Evolutionary conservation across 2,329 filamentous ascomycete species (phyloP).

Genomic region (Fragosphaeria purpurea): DNA sequence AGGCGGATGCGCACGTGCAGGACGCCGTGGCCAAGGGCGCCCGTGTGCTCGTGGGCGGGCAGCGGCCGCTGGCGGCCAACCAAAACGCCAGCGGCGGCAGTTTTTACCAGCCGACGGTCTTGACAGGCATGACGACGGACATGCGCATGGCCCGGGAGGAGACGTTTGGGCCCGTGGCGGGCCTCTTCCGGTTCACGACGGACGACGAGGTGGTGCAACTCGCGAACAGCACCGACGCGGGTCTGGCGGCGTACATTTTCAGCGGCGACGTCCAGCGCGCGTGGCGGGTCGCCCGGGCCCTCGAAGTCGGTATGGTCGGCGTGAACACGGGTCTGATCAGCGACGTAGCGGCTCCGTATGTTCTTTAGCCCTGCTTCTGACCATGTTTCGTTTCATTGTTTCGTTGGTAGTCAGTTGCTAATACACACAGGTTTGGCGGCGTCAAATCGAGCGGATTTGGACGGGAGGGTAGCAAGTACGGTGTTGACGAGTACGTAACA

Average conservation of each 20-base stretch:
- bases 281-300: constrained; percentile 44
- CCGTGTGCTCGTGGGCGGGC: constrained; percentile 63
- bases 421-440: no score
- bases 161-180: constrained; percentile 71
- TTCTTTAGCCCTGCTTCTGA: no score
- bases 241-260: constrained; percentile 69
- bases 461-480: no score
- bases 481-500: no score
- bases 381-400: no score
- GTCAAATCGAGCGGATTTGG: no score
- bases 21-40: constrained; percentile 72
- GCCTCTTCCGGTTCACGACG: constrained; percentile 64
- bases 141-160: constrained; percentile 61
- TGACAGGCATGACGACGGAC: constrained; percentile 55
- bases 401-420: no score
- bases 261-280: constrained; percentile 51
- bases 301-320: constrained; percentile 21
- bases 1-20: constrained; percentile 68
- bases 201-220: constrained; percentile 60
- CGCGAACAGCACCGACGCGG: constrained; percentile 65
- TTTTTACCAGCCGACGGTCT: constrained; percentile 83
- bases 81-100: constrained; percentile 66
- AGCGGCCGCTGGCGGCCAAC: constrained; percentile 29
- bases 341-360: not conserved
- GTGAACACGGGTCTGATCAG: not conserved